Evolutionary conservation across 495 filamentous ascomycete species (phyloP), one percentile per base, ranked within the genome.

Genomic region (Talaromyces thailandensis): DNA sequence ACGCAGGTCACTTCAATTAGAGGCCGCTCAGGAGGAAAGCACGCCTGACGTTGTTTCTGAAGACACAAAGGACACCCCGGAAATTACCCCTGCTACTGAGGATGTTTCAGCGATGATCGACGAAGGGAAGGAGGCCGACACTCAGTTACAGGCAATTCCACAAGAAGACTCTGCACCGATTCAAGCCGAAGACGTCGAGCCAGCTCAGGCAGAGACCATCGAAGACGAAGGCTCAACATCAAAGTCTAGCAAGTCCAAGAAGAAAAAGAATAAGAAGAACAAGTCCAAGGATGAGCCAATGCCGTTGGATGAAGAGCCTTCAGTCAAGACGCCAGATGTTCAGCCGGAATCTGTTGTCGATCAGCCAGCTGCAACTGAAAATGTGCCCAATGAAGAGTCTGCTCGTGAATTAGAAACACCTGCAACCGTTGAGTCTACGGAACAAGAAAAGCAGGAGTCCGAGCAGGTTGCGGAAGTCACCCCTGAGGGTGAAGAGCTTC

Each of bases 251-350:
- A 60, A 64, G 56, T 37, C 71, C 32, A 63, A 72, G 29, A 73
- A 73, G 64, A 76, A 73, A 62, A 73, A 75, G 58, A 75, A 71
- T 18, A 75, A 74, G 61, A 77, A 78, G 63, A 74, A 74, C 50
- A 76, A 70, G 62, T 69, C 66, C 43, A 73, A 73, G 71, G 64
- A 68, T 52, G 64, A 70, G 50, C 67, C 68, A 50, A 61, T 66
- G 25, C 45, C 61, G 51, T 53, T 29, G 21, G 66, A 68, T 35
- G 52, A 61, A 12, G 56, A 60, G 2, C 55, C 59, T 26, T 58
- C 70, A 14, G 56, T 45, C 14, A 29, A 51, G 40, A 50, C 58
- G 45, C n/a, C 40, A n/a, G 60, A 67, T 28, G 9, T 40, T 2
- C 66, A 68, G 12, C 65, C 70, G 53, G 50, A 67, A 21, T 4